These are phyloP conservation scores for Rhododendron molle DNA, from an alignment of 148 eudicot genomes.

Conservation along the genomic window DNA sequence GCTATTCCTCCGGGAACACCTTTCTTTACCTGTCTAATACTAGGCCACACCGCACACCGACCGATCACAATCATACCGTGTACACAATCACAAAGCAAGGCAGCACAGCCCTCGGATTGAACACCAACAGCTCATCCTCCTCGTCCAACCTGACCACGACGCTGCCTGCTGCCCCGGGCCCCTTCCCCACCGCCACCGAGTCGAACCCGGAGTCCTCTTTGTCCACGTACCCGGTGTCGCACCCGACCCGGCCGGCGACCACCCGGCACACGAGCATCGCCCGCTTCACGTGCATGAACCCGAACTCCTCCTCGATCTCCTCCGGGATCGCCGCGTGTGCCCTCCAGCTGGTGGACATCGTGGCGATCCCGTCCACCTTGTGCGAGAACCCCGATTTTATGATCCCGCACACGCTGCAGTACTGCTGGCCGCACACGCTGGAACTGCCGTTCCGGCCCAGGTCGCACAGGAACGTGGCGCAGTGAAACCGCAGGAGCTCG, in stretches of 20 bases:
- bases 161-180: background rate
- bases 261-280: slow-evolving; percentile 87
- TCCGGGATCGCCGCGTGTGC: slow-evolving; percentile 74
- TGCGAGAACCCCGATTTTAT: slow-evolving; percentile 68
- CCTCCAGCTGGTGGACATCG: slow-evolving; percentile 62
- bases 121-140: slow-evolving; percentile 70
- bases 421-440: slow-evolving; percentile 47
- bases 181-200: slow-evolving; percentile 48
- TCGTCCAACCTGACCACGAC: slow-evolving; percentile 32
- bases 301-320: slow-evolving; percentile 75
- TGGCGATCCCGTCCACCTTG: slow-evolving; percentile 76
- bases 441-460: slow-evolving; percentile 72
- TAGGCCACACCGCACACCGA: background rate
- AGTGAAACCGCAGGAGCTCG: slow-evolving; percentile 68
- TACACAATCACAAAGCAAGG: slow-evolving; percentile 86
- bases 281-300: slow-evolving; percentile 67
- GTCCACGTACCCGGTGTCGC: slow-evolving; percentile 35
- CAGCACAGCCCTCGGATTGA: slow-evolving; percentile 76
- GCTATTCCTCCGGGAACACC: background rate
- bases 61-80: slow-evolving; percentile 31
- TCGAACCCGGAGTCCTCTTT: slow-evolving; percentile 70
- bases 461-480: slow-evolving; percentile 63
- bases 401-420: slow-evolving; percentile 77
- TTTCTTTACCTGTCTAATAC: background rate
- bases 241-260: slow-evolving; percentile 80